Conservation (phyloP, 2,329 filamentous ascomycete species). For the Xylaria digitata region DNA sequence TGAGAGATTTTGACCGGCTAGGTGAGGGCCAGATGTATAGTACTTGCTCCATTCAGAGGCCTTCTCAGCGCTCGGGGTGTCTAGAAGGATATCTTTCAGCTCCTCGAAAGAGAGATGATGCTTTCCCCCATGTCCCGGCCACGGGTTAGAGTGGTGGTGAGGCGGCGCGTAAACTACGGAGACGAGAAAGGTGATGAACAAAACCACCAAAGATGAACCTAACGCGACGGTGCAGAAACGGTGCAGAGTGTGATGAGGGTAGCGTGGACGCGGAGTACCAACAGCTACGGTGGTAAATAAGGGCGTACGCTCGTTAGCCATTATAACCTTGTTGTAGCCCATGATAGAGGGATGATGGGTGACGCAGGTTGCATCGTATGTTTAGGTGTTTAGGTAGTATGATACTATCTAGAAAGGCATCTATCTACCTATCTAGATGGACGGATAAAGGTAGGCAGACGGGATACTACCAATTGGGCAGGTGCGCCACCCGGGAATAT, state of each 20-base stretch:
- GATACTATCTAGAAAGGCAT: background rate
- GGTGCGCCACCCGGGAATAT: constrained; percentile 23
- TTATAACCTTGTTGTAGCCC: constrained; percentile 47
- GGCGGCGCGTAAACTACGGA: constrained; percentile 49
- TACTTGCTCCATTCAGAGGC: constrained; percentile 80
- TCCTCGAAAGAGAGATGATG: constrained; percentile 59
- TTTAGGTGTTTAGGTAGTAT: background rate
- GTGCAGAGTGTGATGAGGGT: constrained; percentile 69
- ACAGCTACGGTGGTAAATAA: constrained; percentile 73
- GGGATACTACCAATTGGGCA: background rate
- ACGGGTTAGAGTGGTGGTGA: constrained; percentile 40
- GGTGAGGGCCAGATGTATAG: constrained; percentile 79
- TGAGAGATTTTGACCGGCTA: constrained; percentile 81
- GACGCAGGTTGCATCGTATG: constrained; percentile 12
- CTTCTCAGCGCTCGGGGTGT: constrained; percentile 67
- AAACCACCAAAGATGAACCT: constrained; percentile 64
- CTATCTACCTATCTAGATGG: too few species aligned
- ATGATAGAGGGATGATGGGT: constrained; percentile 7
- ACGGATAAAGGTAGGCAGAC: background rate
- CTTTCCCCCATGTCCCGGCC: constrained; percentile 49
- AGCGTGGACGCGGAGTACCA: constrained; percentile 63
- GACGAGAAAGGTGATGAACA: constrained; percentile 61
- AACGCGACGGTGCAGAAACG: constrained; percentile 74
- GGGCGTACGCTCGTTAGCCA: constrained; percentile 70
- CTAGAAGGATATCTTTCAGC: constrained; percentile 66